Evolutionary conservation across 2,329 filamentous ascomycete genomes (phyloP), one percentile per base, ranked within the genome.

Genomic region (Mollisia scopiformis): DNA sequence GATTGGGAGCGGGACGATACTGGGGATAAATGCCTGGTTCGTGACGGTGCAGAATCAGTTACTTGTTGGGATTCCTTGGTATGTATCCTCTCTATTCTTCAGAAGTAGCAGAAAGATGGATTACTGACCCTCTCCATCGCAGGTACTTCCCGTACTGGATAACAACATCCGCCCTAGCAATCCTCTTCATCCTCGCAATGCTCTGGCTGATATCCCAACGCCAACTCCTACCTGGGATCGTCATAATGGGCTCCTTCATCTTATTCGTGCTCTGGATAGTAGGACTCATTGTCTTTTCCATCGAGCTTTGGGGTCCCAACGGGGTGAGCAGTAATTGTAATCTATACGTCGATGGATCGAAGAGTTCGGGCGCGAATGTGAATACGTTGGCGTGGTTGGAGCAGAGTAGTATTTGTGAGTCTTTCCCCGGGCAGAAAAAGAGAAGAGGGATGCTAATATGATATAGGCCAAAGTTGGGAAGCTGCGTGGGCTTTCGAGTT

Each of bases 141-240:
- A 88, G 86, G 86, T 89, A 89, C 74, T 88, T 90, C 65, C 79
- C 86, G 8, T 90, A 89, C 78, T 86, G 81, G 73, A 83, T 90
- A 57, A 85, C 84, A 21, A 82, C 86, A 57, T 76, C 76, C 27
- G 70, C 78, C 21, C 82, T 93, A 25, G 83, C 83, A 1, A 83
- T 92, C 16, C 68, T 84, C 62, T 93, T 90, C 76, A 86, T 94
- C 61, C 72, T 85, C 60, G 74, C 87, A 2, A 81, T 90, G 6
- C 80, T 93, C 46, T 85, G 78, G 74, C 79, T 90, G 28, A 88
- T 89, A 66, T 81, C 80, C 58, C 79, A 84, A 62, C 82, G 85
- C 2, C 83, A 86, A 8, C 78, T 90, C 1, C 77, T 90, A 0
- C 83, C 83, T 0, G 86, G 86, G 78, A 88, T 88, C 51, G 84